Conservation (phyloP, 1,139 yeast species). For the Pichia inconspicua region DNA sequence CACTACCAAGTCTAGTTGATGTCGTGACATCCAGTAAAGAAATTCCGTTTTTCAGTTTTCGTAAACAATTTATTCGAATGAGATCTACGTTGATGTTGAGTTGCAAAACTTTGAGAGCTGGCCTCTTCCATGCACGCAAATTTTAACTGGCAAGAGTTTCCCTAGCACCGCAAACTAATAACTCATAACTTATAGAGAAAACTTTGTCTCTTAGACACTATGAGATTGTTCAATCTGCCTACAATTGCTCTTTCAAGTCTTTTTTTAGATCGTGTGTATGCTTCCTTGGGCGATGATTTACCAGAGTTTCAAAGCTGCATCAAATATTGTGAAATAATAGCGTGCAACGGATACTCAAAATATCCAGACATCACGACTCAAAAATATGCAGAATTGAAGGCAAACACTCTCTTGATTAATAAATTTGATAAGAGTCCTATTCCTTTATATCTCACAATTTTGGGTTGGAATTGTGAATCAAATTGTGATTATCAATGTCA, state of each 20-base stretch:
- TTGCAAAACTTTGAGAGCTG: too few species aligned
- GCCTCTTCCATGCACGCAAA: too few species aligned
- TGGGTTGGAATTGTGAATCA: constrained; percentile 72
- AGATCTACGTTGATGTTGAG: too few species aligned
- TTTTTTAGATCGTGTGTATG: constrained; percentile 20
- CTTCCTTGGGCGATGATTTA: constrained; percentile 74
- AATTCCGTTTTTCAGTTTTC: too few species aligned
- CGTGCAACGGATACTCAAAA: constrained; percentile 29
- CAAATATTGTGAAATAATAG: constrained; percentile 45
- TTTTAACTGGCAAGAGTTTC: too few species aligned
- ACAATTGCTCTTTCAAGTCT: background rate
- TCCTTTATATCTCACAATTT: constrained; percentile 35
- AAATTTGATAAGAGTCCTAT: constrained; percentile 35
- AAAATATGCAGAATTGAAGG: constrained; percentile 14
- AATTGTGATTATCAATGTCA: constrained; percentile 95
- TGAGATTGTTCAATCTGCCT: background rate
- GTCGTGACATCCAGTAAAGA: constrained; percentile 60
- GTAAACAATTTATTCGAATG: too few species aligned
- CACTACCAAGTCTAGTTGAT: constrained; percentile 77
- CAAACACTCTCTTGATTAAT: constrained; percentile 23
- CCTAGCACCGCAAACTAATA: too few species aligned
- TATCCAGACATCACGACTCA: constrained; percentile 16
- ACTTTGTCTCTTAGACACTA: too few species aligned
- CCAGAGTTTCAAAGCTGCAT: constrained; percentile 63
- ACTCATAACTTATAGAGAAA: too few species aligned